Evolutionary conservation across 140 eudicot species (phyloP).

Genomic region (Bidens hawaiensis): DNA sequence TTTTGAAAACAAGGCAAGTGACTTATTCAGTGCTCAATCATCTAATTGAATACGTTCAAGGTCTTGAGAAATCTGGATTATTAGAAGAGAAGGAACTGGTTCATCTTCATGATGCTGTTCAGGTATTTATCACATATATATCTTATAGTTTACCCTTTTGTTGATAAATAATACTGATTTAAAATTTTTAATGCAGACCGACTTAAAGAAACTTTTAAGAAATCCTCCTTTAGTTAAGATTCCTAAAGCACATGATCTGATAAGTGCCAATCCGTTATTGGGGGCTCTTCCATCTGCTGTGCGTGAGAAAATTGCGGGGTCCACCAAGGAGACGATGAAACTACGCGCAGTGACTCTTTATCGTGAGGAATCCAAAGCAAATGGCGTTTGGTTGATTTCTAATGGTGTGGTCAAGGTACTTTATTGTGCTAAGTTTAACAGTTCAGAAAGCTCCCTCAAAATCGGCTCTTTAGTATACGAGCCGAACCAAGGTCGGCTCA

Average conservation of each 20-base stretch:
- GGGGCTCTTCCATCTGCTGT: slow-evolving; percentile 77
- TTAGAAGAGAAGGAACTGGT: slow-evolving; percentile 81
- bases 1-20: slow-evolving; percentile 88
- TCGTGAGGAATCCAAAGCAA: slow-evolving; percentile 68
- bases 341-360: slow-evolving; percentile 58
- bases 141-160: not conserved
- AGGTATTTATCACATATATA: slow-evolving; percentile 40
- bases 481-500: no score
- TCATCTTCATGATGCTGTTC: slow-evolving; percentile 51
- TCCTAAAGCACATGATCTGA: slow-evolving; percentile 69
- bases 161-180: not conserved
- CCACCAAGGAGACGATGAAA: slow-evolving; percentile 80
- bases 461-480: no score
- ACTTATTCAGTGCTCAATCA: slow-evolving; percentile 81
- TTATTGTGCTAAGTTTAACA: not conserved
- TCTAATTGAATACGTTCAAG: slow-evolving; percentile 72
- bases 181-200: slow-evolving; percentile 68
- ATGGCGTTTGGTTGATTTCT: slow-evolving; percentile 81
- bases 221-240: slow-evolving; percentile 88
- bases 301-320: slow-evolving; percentile 59
- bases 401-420: slow-evolving; percentile 92
- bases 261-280: slow-evolving; percentile 67
- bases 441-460: no score
- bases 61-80: slow-evolving; percentile 87
- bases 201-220: slow-evolving; percentile 77